Percentiles rank a stretch among this genome's conserved stretches.
Conservation (phyloP, 495 filamentous ascomycete species). For the Penicillium lagena region DNA sequence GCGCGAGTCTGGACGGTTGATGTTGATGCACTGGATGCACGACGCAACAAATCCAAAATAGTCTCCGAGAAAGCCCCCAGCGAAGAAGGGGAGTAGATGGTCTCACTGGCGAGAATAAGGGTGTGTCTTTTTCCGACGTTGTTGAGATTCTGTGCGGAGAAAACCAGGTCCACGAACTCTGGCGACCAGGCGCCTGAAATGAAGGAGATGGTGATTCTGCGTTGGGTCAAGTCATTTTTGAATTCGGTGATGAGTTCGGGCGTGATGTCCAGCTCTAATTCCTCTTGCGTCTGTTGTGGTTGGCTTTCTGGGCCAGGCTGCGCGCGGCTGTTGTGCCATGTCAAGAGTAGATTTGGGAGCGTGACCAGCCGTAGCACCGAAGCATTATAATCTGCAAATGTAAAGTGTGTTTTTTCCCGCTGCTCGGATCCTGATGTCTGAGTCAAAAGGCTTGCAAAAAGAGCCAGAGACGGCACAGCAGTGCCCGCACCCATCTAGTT, state of each 20-base stretch:
- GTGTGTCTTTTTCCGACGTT: constrained; percentile 13
- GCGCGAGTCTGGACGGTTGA: constrained; percentile 42
- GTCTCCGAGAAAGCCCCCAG: constrained; percentile 68
- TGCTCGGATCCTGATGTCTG: constrained; percentile 11
- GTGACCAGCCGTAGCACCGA: constrained; percentile 81
- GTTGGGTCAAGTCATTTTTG: constrained; percentile 44
- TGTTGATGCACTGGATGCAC: constrained; percentile 34
- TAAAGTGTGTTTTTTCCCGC: constrained; percentile 47
- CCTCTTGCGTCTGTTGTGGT: constrained; percentile 14
- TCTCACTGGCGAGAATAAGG: constrained; percentile 81
- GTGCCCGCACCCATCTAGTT: constrained; percentile 83
- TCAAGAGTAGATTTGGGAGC: constrained; percentile 78
- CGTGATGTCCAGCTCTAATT: constrained; percentile 72
- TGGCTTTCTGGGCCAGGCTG: constrained; percentile 9
- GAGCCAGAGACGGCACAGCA: constrained; percentile 70
- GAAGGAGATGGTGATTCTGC: constrained; percentile 59
- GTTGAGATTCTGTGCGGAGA: constrained; percentile 3
- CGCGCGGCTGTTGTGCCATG: constrained; percentile 51
- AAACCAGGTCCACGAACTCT: constrained; percentile 56
- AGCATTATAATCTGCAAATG: constrained; percentile 85
- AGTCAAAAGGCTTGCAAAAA: constrained; percentile 66
- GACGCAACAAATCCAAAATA: constrained; percentile 56
- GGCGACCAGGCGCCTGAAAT: constrained; percentile 80
- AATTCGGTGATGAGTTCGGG: constrained; percentile 57
- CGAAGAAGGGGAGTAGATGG: constrained; percentile 83